These are phyloP conservation scores for Pestalotiopsis sp. DNA, from an alignment of 2,329 filamentous ascomycete genomes.

Conservation along the genomic window DNA sequence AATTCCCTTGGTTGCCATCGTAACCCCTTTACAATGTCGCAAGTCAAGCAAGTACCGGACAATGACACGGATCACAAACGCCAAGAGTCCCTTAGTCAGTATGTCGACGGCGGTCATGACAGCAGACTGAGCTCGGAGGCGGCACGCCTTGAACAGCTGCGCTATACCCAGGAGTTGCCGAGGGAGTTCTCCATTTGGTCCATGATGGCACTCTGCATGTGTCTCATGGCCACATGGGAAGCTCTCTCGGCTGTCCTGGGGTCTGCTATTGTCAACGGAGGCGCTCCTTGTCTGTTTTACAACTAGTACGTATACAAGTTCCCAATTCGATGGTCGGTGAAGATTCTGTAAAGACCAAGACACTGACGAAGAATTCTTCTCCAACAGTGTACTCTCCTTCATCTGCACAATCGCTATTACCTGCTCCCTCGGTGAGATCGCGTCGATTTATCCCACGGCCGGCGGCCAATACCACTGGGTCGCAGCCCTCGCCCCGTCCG, in stretches of 20 bases:
- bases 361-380: not conserved
- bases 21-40: not conserved
- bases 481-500: slow-evolving; percentile 36
- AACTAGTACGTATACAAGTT: slow-evolving; percentile 36
- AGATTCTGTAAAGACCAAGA: not conserved
- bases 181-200: slow-evolving; percentile 43
- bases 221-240: slow-evolving; percentile 55
- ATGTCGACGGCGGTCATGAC: not conserved
- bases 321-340: not conserved
- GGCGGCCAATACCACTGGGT: slow-evolving; percentile 49
- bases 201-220: slow-evolving; percentile 45
- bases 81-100: not conserved
- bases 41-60: not conserved
- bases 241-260: slow-evolving; percentile 48
- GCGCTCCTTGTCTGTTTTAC: slow-evolving; percentile 48
- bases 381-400: slow-evolving; percentile 40
- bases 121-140: slow-evolving; percentile 18
- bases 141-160: slow-evolving; percentile 11
- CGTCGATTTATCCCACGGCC: slow-evolving; percentile 38
- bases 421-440: slow-evolving; percentile 41
- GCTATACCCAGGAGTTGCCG: slow-evolving; percentile 29
- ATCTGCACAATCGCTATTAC: slow-evolving; percentile 41
- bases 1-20: not conserved
- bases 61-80: not conserved
- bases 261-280: slow-evolving; percentile 44